Base-by-base conservation (phyloP, 1,284 basidiomycete species). In the Trametes versicolor region DNA sequence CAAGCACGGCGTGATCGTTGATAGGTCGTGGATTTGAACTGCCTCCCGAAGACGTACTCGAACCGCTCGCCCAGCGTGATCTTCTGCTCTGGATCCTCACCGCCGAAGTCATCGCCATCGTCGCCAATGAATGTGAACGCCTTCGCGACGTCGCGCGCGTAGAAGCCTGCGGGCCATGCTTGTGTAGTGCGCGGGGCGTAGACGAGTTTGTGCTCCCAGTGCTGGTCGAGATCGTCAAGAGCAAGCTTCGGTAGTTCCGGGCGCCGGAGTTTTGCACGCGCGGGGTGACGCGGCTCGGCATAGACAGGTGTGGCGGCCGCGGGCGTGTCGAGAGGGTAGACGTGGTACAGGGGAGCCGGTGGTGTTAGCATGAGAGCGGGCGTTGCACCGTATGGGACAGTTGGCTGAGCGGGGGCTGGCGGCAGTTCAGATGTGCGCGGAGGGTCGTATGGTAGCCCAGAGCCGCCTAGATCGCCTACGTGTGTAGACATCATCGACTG, bases 1-100 rank as follows among this genome's bases (percentile, higher is more conserved):
- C 0, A 78, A 81, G 64, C 62, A 81, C 0, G 37, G 69, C 2
- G 54, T 57, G 4, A 60, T 66, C 0, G 73, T 75, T 58, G 72
- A 74, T 0, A 72, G 73, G 4, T 79, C 71, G 73, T 4, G 5
- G 56, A 58, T 10, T 48, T 48, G 56, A 48, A 58, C 10, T 45
- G 43, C 8, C n/a, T 12, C 1, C 56, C 56, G 21, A 58, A 58
- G 0, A 58, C 34, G 1, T 17, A 23, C 29, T 58, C 43, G 45
- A 58, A 58, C 2, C 43, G 37, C 12, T 6, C 15, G 4, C 0
- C 8, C 1, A 36, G 19, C 9, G 43, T 21, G 1, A 19, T 2
- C 43, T 45, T 45, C 17, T n/a, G 17, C 3, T 45, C 43, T 23
- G 21, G 7, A 17, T 43, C 15, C 8, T 7, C 41, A 5, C 15